A percentile compares a stretch with the other conserved stretches of the same genome.
Evolutionary conservation across 352 stramenopile species (phyloP).

Genomic region (Globisporangium canariense): DNA sequence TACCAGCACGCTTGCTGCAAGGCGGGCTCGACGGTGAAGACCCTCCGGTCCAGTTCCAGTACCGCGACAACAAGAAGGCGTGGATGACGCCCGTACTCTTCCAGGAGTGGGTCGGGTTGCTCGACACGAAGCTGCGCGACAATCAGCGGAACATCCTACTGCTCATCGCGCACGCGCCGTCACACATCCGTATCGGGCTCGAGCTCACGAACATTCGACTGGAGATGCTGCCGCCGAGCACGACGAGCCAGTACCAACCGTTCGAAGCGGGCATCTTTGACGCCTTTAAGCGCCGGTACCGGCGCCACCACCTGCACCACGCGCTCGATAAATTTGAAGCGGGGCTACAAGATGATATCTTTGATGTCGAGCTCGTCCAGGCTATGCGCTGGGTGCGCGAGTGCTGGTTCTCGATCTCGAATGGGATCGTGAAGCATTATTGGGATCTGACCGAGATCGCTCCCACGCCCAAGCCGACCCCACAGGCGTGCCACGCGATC

Average conservation of each 20-base stretch:
- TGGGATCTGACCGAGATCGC: constrained; percentile 36
- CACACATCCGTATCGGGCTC: constrained; percentile 45
- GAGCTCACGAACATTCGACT: constrained; percentile 53
- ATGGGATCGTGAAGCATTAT: constrained; percentile 37
- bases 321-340: constrained; percentile 49
- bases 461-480: constrained; percentile 14
- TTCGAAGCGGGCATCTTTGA: constrained; percentile 41
- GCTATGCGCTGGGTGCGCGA: constrained; percentile 52
- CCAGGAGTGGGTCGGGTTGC: constrained; percentile 44
- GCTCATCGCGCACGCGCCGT: constrained; percentile 36
- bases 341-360: constrained; percentile 38
- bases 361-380: constrained; percentile 42
- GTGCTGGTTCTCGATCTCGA: constrained; percentile 35
- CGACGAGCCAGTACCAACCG: constrained; percentile 28
- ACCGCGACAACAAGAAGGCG: constrained; percentile 46
- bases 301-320: constrained; percentile 50
- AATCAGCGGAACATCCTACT: constrained; percentile 39
- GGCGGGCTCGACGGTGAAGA: constrained; percentile 6
- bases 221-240: constrained; percentile 39
- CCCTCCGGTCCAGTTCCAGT: constrained; percentile 29
- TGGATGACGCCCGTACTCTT: constrained; percentile 65
- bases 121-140: constrained; percentile 51
- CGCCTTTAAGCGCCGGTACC: constrained; percentile 53
- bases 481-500: constrained; percentile 22
- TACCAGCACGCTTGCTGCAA: constrained; percentile 17